Conservation (phyloP, 371 early-diverging fungal genomes). For the Chytridiales sp. region DNA sequence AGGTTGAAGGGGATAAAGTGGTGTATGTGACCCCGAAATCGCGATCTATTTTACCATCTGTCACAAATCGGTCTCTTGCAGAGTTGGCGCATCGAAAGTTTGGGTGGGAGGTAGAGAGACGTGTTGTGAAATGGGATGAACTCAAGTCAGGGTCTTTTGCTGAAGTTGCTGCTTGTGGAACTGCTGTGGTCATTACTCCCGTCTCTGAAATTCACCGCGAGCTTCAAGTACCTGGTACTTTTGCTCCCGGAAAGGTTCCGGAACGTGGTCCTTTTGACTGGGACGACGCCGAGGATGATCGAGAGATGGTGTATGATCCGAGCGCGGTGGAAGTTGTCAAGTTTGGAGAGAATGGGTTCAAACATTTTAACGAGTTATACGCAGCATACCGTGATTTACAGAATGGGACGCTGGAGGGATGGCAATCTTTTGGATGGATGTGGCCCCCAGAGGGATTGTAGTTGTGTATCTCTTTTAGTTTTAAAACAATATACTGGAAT, state of each 20-base stretch:
- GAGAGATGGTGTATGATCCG: conserved; percentile 23
- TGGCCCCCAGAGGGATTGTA: conserved; percentile 70
- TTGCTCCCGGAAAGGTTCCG: background rate
- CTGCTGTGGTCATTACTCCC: conserved; percentile 79
- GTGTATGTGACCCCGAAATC: conserved; percentile 72
- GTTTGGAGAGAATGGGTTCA: conserved; percentile 31
- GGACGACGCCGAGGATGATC: conserved; percentile 21
- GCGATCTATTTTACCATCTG: conserved; percentile 62
- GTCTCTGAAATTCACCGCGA: conserved; percentile 68
- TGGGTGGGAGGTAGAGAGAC: conserved; percentile 69
- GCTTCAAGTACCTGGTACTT: conserved; percentile 10
- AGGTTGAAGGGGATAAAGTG: conserved; percentile 48
- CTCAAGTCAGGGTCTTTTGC: conserved; percentile 60
- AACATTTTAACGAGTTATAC: conserved; percentile 58
- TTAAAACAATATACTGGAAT: no score
- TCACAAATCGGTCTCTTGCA: conserved; percentile 69
- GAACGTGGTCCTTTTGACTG: conserved; percentile 21
- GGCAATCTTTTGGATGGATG: conserved; percentile 68
- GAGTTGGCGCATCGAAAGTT: conserved; percentile 60
- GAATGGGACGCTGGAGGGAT: conserved; percentile 58
- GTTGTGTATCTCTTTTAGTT: background rate
- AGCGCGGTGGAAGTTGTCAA: conserved; percentile 48
- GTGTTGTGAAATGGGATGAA: conserved; percentile 60
- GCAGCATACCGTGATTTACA: conserved; percentile 68
- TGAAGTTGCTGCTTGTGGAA: conserved; percentile 77